Conservation (phyloP, 768 basidiomycete genomes). For the Calocybe gangraenosa region DNA sequence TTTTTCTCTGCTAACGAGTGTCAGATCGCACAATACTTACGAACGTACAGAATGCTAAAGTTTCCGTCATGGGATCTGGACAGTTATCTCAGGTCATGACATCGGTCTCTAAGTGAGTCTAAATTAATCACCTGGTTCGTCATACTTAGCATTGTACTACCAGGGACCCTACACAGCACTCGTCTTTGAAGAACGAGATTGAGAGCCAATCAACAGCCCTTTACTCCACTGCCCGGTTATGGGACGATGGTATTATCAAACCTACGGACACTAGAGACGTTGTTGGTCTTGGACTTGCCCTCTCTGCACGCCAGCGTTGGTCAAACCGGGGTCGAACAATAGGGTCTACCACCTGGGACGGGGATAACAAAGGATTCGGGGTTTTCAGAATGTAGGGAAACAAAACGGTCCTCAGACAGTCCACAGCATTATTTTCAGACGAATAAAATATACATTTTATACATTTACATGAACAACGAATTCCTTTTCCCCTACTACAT, state of each 20-base stretch:
- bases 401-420: no score
- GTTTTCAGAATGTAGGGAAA: slow-evolving; percentile 86
- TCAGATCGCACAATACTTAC: no score
- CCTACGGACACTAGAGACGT: slow-evolving; percentile 88
- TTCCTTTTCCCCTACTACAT: neutral
- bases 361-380: slow-evolving; percentile 69
- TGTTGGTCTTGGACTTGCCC: slow-evolving; percentile 80
- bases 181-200: slow-evolving; percentile 72
- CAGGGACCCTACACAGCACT: slow-evolving; percentile 79
- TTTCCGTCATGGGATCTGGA: slow-evolving; percentile 93
- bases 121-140: no score
- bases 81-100: slow-evolving; percentile 94
- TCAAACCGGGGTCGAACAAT: slow-evolving; percentile 10
- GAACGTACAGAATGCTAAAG: slow-evolving; percentile 70
- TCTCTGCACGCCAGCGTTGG: slow-evolving; percentile 52
- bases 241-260: slow-evolving; percentile 91
- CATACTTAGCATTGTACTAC: neutral
- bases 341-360: slow-evolving; percentile 63
- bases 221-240: slow-evolving; percentile 89
- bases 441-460: no score
- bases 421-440: no score
- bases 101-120: slow-evolving; percentile 68
- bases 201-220: slow-evolving; percentile 84
- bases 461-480: no score
- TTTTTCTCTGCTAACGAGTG: neutral